Evolutionary conservation across 768 basidiomycete species (phyloP).

Genomic region (Phylloporus scabripes): DNA sequence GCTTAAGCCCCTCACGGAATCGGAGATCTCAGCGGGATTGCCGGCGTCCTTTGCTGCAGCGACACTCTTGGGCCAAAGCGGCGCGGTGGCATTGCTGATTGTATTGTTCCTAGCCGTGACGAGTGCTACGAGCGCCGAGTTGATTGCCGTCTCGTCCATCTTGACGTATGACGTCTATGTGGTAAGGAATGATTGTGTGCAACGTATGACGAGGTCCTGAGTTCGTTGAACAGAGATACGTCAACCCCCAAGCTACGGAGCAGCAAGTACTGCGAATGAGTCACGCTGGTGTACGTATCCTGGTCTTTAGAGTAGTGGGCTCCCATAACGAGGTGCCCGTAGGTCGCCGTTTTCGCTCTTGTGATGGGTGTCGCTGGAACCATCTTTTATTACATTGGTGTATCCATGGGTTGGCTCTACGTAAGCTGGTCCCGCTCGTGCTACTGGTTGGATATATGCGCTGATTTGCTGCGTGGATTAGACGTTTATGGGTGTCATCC

Average conservation of each 20-base stretch:
- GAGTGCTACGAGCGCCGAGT: slow-evolving; percentile 80
- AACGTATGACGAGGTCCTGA: background rate
- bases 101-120: slow-evolving; percentile 87
- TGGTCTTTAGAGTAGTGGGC: background rate
- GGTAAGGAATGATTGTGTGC: slow-evolving; percentile 30
- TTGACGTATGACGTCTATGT: slow-evolving; percentile 86
- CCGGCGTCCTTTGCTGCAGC: slow-evolving; percentile 80
- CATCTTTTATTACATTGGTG: slow-evolving; percentile 86
- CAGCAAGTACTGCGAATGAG: slow-evolving; percentile 63
- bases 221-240: slow-evolving; percentile 47
- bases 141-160: slow-evolving; percentile 84
- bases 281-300: slow-evolving; percentile 50
- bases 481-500: slow-evolving; percentile 86
- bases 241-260: slow-evolving; percentile 80
- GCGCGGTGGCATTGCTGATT: slow-evolving; percentile 73
- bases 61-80: slow-evolving; percentile 73
- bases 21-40: slow-evolving; percentile 83
- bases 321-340: background rate
- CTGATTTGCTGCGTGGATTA: slow-evolving; percentile 21
- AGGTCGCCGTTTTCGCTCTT: slow-evolving; percentile 67
- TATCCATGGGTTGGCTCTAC: slow-evolving; percentile 93
- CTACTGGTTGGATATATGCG: background rate
- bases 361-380: slow-evolving; percentile 79
- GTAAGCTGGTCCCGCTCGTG: slow-evolving; percentile 38
- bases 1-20: slow-evolving; percentile 39